These are phyloP conservation scores for Phytophthora lateralis DNA, from an alignment of 352 stramenopile genomes.

Conservation along the genomic window DNA sequence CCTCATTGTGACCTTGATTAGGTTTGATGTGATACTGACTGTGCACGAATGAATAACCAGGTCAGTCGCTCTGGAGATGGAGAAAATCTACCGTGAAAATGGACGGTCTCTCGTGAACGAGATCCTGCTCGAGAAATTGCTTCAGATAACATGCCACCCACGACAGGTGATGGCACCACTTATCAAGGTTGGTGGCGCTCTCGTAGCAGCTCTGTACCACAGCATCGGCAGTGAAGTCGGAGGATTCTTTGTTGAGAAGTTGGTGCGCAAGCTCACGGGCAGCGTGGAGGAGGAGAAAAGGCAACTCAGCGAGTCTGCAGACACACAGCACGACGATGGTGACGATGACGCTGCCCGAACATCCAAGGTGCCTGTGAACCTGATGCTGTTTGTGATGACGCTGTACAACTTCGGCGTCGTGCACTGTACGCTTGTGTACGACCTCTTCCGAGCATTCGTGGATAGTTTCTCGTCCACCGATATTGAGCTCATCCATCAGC, in stretches of 20 bases:
- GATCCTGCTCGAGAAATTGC: conserved; percentile 71
- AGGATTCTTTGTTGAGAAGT: conserved; percentile 84
- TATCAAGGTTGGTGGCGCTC: conserved; percentile 73
- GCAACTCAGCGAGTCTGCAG: conserved; percentile 20
- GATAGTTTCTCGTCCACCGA: conserved; percentile 74
- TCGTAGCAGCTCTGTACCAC: conserved; percentile 79
- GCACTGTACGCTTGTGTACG: conserved; percentile 91
- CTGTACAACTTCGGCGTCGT: conserved; percentile 92
- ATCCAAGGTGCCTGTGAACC: conserved; percentile 77
- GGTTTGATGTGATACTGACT: conserved; percentile 1
- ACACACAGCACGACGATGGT: conserved; percentile 10
- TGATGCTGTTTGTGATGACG: conserved; percentile 88
- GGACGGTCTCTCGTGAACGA: conserved; percentile 76
- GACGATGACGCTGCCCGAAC: conserved; percentile 40
- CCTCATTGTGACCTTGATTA: background rate
- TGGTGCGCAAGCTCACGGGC: conserved; percentile 62
- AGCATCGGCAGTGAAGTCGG: conserved; percentile 78
- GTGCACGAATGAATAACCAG: conserved; percentile 27
- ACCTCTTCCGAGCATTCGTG: conserved; percentile 86
- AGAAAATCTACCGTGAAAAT: conserved; percentile 80
- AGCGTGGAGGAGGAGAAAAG: conserved; percentile 47
- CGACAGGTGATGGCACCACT: conserved; percentile 77
- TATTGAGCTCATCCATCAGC: conserved; percentile 88
- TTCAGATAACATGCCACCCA: conserved; percentile 67
- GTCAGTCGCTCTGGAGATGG: conserved; percentile 77